Conservation (phyloP, 805 yeast genomes). For the Wickerhamiella spandovensis region DNA sequence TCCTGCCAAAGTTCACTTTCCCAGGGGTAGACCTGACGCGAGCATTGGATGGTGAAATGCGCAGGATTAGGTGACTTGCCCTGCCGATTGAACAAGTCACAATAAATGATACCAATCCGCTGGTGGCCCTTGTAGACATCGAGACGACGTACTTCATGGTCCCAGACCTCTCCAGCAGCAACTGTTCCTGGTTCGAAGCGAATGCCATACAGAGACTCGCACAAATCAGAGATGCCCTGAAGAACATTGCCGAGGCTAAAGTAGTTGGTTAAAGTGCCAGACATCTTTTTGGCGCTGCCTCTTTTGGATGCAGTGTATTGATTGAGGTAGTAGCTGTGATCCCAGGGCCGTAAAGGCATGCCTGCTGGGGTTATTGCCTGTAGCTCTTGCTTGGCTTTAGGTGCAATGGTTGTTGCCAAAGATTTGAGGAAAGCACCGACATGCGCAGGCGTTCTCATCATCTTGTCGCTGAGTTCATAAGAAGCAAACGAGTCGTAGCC, state of each 20-base stretch:
- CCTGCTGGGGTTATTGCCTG: constrained; percentile 28
- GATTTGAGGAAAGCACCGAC: constrained; percentile 57
- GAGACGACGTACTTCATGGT: constrained; percentile 66
- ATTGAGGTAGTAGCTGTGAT: constrained; percentile 55
- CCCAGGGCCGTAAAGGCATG: constrained; percentile 55
- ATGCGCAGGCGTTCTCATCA: constrained; percentile 72
- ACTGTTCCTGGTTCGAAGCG: constrained; percentile 54
- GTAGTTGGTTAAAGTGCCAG: constrained; percentile 30
- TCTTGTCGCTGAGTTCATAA: constrained; percentile 75
- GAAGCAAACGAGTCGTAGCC: constrained; percentile 60
- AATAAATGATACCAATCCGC: constrained; percentile 66
- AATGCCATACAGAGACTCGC: constrained; percentile 63
- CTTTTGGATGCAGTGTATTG: constrained; percentile 20
- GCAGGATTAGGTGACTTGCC: constrained; percentile 79
- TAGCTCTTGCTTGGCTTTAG: constrained; percentile 49
- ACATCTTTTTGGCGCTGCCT: constrained; percentile 24
- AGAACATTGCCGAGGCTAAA: constrained; percentile 79
- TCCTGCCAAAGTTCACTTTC: constrained; percentile 9
- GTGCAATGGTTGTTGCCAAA: constrained; percentile 38
- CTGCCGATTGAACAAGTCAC: constrained; percentile 71
- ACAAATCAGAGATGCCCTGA: constrained; percentile 64
- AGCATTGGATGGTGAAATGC: constrained; percentile 89
- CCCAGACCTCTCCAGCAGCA: constrained; percentile 74
- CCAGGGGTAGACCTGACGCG: constrained; percentile 44
- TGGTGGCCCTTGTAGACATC: constrained; percentile 54